phyloP scores from a whole-genome alignment of 305 asterid genomes.

The Fraxinus floribunda region DNA sequence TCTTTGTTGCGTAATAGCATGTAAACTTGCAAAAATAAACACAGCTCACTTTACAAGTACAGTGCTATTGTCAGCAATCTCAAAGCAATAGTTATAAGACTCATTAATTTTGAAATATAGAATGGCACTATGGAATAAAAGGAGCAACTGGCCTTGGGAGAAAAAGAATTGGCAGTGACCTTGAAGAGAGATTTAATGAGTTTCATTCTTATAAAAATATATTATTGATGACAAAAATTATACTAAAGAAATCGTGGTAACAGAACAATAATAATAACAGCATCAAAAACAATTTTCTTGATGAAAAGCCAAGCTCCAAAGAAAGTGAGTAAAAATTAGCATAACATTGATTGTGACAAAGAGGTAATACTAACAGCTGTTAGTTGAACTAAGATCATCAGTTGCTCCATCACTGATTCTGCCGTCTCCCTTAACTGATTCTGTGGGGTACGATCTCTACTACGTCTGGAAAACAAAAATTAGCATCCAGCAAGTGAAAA shows the following conservation, averaged over 20 bases:
- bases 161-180: background rate
- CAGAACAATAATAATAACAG: background rate
- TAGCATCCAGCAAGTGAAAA: constrained; percentile 18
- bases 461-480: constrained; percentile 45
- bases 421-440: constrained; percentile 59
- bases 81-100: constrained; percentile 2
- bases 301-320: background rate
- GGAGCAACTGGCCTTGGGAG: constrained; percentile 1
- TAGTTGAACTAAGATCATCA: constrained; percentile 63
- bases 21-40: constrained; percentile 3
- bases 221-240: background rate
- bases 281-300: background rate
- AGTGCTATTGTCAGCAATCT: background rate
- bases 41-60: background rate
- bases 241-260: background rate
- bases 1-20: constrained; percentile 9
- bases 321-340: constrained; percentile 5
- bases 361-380: constrained; percentile 68
- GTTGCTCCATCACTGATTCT: constrained; percentile 62
- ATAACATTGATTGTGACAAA: constrained; percentile 4
- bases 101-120: background rate
- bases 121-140: background rate
- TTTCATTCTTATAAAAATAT: background rate
- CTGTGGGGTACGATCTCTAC: constrained; percentile 61
- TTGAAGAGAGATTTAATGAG: background rate